Evolutionary conservation across 78 protist species (phyloP).

Genomic region (Planoprotostelium fungivorum): DNA sequence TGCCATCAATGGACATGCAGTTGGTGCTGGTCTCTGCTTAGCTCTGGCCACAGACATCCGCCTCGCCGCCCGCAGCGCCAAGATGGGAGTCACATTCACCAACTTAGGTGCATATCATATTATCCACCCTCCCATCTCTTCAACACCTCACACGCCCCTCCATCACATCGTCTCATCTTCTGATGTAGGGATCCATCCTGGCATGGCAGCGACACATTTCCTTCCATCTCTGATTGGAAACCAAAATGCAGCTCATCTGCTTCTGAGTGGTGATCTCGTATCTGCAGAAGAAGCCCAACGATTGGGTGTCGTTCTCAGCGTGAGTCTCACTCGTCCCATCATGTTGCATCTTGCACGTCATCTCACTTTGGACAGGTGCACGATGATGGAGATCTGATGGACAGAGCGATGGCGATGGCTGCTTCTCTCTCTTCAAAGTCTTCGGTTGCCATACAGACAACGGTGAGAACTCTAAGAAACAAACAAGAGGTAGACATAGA

Average conservation of each 20-base stretch:
- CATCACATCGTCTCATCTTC: neutral
- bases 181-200: neutral
- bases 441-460: conserved; percentile 11
- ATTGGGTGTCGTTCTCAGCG: conserved; percentile 28
- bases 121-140: no score
- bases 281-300: conserved; percentile 39
- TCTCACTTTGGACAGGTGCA: neutral
- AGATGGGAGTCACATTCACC: conserved; percentile 44
- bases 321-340: neutral
- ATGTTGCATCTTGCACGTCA: neutral
- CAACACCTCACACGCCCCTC: no score
- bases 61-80: conserved; percentile 18
- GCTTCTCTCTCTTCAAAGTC: conserved; percentile 14
- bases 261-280: conserved; percentile 45
- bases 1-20: conserved; percentile 64
- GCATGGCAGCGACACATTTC: conserved; percentile 47
- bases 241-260: conserved; percentile 33
- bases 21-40: conserved; percentile 71
- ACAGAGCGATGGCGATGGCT: conserved; percentile 15
- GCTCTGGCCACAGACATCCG: conserved; percentile 67
- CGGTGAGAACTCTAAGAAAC: conserved; percentile 20
- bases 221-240: conserved; percentile 20
- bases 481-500: conserved; percentile 25
- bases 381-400: conserved; percentile 5
- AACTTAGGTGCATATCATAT: no score